Percentiles rank a stretch among this genome's conserved stretches.
These are phyloP conservation scores for Poteriospumella lacustris DNA, from an alignment of 108 stramenopile genomes.

Conservation along the genomic window DNA sequence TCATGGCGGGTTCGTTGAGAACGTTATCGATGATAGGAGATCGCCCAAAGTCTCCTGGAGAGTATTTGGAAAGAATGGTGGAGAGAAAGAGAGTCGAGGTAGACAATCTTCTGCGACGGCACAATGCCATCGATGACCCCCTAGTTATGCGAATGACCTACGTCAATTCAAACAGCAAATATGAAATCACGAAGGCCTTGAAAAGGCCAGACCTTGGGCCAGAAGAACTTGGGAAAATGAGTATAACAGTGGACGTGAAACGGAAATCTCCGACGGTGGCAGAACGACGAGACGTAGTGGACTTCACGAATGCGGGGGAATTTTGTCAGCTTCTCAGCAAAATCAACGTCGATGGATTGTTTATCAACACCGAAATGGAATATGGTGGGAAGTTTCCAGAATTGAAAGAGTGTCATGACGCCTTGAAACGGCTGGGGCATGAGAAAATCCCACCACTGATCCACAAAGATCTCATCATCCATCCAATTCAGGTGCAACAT, in stretches of 20 bases:
- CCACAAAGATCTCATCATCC: conserved; percentile 31
- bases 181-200: not conserved
- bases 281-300: not conserved
- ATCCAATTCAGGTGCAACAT: not conserved
- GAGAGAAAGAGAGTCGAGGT: not conserved
- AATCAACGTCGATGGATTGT: conserved; percentile 1
- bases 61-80: not conserved
- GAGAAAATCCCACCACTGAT: conserved; percentile 33
- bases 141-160: not conserved
- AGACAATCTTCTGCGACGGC: not conserved
- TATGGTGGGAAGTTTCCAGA: conserved; percentile 23
- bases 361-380: conserved; percentile 26
- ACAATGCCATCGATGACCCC: not conserved
- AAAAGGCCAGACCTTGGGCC: not conserved
- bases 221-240: conserved; percentile 20
- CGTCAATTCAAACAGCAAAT: not conserved
- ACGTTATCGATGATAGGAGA: too few species aligned
- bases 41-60: too few species aligned
- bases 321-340: not conserved
- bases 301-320: conserved; percentile 13
- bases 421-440: not conserved
- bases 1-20: too few species aligned
- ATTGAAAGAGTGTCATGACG: not conserved
- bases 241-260: conserved; percentile 23
- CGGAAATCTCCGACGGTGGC: conserved; percentile 11